These are phyloP conservation scores for Citrullus amarus DNA, from an alignment of 306 rosid genomes.

Conservation along the genomic window DNA sequence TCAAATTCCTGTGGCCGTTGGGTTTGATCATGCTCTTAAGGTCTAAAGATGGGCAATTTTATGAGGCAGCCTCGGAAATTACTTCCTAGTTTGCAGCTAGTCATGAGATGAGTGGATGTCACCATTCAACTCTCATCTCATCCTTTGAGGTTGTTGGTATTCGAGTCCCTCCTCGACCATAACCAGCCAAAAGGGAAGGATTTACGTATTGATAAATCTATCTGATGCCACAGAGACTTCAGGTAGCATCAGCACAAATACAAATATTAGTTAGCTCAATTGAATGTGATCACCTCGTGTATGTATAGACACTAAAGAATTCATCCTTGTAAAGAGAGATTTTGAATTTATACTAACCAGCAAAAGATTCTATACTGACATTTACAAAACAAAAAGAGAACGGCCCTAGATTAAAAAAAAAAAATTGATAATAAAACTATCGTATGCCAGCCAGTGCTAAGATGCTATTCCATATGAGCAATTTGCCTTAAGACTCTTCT, in stretches of 20 bases:
- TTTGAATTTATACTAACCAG: not conserved
- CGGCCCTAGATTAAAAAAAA: not conserved
- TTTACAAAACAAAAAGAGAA: constrained; percentile 16
- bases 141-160: not conserved
- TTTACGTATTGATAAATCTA: not conserved
- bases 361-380: constrained; percentile 3
- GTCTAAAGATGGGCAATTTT: no score
- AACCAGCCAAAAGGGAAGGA: not conserved
- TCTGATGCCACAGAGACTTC: not conserved
- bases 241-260: not conserved
- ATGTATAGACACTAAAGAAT: not conserved
- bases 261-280: not conserved
- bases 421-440: not conserved
- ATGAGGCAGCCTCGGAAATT: not conserved
- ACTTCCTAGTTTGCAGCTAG: not conserved
- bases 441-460: not conserved
- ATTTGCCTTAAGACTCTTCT: constrained; percentile 44
- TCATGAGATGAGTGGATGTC: not conserved
- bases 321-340: not conserved
- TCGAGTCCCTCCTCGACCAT: not conserved
- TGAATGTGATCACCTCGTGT: not conserved
- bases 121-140: not conserved
- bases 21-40: not conserved
- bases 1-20: not conserved
- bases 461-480: not conserved